Conservation (phyloP, 2,329 filamentous ascomycete genomes). For the Calonectria montana region DNA sequence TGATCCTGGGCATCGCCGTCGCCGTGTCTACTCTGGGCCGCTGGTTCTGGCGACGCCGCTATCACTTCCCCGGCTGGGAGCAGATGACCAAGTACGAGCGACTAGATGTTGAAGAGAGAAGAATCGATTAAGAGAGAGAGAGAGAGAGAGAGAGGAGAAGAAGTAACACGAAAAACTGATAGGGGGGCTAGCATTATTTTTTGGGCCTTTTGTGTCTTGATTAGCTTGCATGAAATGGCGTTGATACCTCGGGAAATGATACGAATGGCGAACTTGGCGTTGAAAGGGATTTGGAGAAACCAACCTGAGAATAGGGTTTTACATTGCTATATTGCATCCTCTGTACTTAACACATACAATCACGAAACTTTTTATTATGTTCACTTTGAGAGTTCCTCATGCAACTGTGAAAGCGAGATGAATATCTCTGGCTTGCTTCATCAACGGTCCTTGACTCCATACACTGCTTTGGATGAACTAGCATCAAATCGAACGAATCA, state of each 20-base stretch:
- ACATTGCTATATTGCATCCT: neutral
- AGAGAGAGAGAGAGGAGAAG: neutral
- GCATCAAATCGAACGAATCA: too few species aligned
- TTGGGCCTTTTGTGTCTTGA: neutral
- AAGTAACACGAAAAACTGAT: neutral
- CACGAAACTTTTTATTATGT: neutral
- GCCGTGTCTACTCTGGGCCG: slow-evolving; percentile 16
- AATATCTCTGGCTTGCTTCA: neutral
- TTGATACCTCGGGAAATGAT: slow-evolving; percentile 9
- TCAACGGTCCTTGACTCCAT: too few species aligned
- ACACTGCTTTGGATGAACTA: neutral
- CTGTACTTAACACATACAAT: neutral
- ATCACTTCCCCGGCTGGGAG: slow-evolving; percentile 19
- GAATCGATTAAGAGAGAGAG: slow-evolving; percentile 26
- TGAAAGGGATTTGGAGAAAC: neutral
- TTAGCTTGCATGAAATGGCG: slow-evolving; percentile 6
- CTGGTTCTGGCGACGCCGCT: slow-evolving; percentile 23
- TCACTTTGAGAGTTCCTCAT: neutral
- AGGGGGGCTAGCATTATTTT: neutral
- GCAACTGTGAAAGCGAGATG: neutral
- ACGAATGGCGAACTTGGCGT: slow-evolving; percentile 8
- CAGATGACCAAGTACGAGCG: slow-evolving; percentile 25
- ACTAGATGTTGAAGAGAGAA: slow-evolving; percentile 27
- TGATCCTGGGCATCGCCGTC: neutral
- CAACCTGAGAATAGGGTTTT: neutral